Conservation (phyloP, 2,329 filamentous ascomycete genomes). For the Capronia coronata region DNA sequence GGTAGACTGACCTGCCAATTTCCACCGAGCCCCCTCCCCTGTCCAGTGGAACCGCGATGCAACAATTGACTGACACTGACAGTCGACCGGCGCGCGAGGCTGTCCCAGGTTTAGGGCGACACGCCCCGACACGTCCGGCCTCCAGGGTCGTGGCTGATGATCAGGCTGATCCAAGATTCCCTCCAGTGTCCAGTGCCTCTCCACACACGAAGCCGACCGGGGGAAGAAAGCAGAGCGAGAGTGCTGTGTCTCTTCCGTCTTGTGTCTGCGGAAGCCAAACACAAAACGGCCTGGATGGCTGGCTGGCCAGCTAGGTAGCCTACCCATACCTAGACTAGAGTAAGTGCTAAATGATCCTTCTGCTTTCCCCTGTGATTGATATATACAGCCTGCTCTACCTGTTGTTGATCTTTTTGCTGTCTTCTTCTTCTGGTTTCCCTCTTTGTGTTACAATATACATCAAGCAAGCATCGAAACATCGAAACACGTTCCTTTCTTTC, state of each 20-base stretch:
- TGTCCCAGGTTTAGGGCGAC: conserved; percentile 11
- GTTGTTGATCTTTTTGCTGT: not conserved
- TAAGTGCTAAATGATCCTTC: too few species aligned
- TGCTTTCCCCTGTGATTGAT: not conserved
- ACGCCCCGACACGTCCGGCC: not conserved
- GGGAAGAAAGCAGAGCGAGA: too few species aligned
- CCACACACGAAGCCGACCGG: too few species aligned
- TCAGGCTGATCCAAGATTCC: too few species aligned
- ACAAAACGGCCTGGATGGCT: too few species aligned
- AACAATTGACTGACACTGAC: too few species aligned
- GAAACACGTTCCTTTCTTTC: not conserved
- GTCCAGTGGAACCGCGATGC: conserved; percentile 11
- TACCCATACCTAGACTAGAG: too few species aligned
- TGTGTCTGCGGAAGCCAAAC: too few species aligned
- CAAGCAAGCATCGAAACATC: too few species aligned
- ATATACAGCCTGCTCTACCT: not conserved
- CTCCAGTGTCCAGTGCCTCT: too few species aligned
- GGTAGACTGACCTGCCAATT: conserved; percentile 5
- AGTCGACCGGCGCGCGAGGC: conserved; percentile 12
- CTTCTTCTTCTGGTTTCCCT: not conserved
- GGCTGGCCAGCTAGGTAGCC: too few species aligned
- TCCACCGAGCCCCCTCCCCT: conserved; percentile 9
- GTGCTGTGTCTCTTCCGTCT: not conserved
- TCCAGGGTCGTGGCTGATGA: conserved; percentile 2
- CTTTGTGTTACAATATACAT: not conserved